Percentiles rank a stretch among this genome's conserved stretches.
Conservation (phyloP, 164 flowering plant species). For the Berberis vulgaris region DNA sequence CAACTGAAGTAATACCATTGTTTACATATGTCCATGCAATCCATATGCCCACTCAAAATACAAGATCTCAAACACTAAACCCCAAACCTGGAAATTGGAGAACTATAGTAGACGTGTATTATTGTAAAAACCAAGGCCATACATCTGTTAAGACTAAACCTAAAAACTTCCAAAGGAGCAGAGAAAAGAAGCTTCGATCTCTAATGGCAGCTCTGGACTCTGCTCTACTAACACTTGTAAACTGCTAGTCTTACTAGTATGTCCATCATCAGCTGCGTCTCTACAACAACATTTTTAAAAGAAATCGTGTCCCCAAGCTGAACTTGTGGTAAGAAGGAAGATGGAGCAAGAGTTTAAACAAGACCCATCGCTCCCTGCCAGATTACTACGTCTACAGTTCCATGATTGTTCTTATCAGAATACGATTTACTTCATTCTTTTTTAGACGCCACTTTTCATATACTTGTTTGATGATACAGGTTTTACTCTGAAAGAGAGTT, state of each 20-base stretch:
- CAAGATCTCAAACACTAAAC: no score
- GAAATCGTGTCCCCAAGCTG: constrained; percentile 15
- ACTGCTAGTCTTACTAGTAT: neutral
- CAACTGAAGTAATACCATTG: no score
- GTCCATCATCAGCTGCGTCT: neutral
- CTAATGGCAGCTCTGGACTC: constrained; percentile 11
- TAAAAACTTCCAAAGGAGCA: neutral
- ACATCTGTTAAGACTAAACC: neutral
- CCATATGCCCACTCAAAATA: no score
- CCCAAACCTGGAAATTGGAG: no score
- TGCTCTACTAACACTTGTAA: neutral
- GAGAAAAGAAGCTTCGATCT: constrained; percentile 10
- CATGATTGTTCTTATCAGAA: constrained; percentile 19
- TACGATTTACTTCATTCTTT: constrained; percentile 1
- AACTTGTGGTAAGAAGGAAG: constrained; percentile 8
- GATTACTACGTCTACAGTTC: constrained; percentile 17
- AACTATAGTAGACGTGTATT: no score
- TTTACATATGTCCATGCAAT: no score
- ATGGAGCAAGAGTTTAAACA: constrained; percentile 6
- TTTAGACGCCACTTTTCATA: no score
- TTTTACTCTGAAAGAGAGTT: no score
- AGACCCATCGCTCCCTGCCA: constrained; percentile 13
- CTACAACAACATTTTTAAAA: constrained; percentile 10
- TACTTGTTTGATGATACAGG: no score
- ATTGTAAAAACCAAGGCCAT: no score